Percentiles rank a stretch among this genome's conserved stretches.
Conservation (phyloP, 192 early-diverging fungal genomes). For the Podila clonocystis region DNA sequence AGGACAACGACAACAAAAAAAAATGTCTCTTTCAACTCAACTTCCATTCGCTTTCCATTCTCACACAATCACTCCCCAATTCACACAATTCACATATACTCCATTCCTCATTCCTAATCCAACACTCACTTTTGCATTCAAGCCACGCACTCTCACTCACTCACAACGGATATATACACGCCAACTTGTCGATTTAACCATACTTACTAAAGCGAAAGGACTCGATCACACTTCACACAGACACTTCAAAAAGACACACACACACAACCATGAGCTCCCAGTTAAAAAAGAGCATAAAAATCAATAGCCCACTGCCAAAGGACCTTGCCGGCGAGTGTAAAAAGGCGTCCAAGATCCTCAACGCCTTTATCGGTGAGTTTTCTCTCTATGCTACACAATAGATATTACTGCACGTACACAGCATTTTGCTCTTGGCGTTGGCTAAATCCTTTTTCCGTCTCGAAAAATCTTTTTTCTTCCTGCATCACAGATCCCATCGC, state of each 20-base stretch:
- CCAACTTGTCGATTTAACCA: background rate
- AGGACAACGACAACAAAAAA: background rate
- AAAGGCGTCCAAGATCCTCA: conserved; percentile 53
- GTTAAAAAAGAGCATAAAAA: background rate
- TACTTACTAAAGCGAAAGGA: too few relatives aligned
- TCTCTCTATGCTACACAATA: background rate
- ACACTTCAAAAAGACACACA: background rate
- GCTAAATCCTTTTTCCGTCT: conserved; percentile 1
- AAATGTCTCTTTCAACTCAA: background rate
- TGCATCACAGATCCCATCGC: conserved; percentile 37
- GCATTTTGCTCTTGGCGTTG: background rate
- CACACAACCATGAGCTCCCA: background rate
- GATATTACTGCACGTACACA: background rate
- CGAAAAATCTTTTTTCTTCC: background rate
- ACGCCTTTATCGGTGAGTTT: conserved; percentile 51
- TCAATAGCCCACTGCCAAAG: conserved; percentile 54
- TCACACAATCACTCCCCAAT: background rate
- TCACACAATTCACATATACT: background rate
- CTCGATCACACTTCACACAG: background rate
- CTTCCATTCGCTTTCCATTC: background rate
- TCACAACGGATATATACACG: background rate
- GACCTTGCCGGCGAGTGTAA: conserved; percentile 51
- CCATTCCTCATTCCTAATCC: background rate
- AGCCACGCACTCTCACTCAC: background rate
- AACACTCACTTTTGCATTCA: background rate